phyloP scores from a whole-genome alignment of 495 filamentous ascomycete species.

The Penicillium psychrofluorescens region DNA sequence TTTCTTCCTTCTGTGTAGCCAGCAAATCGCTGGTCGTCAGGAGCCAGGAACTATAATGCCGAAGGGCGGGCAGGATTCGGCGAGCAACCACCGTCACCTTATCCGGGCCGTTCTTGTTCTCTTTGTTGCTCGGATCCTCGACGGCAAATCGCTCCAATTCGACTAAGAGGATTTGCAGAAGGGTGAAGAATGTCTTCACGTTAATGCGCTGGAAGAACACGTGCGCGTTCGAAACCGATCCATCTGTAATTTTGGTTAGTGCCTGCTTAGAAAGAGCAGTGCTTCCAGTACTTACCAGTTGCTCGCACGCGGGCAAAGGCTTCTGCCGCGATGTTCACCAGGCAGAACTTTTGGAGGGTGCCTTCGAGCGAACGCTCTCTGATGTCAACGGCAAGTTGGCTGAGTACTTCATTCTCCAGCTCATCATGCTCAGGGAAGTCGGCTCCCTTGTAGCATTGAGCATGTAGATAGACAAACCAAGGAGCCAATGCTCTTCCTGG shows the following conservation, averaged over 20 bases:
- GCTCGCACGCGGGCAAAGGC: slow-evolving; percentile 57
- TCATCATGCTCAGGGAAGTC: slow-evolving; percentile 70
- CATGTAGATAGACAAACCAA: slow-evolving; percentile 87
- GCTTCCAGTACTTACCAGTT: slow-evolving; percentile 41
- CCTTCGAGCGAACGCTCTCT: slow-evolving; percentile 61
- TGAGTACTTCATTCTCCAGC: slow-evolving; percentile 78
- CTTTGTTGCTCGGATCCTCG: slow-evolving; percentile 36
- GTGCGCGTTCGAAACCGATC: slow-evolving; percentile 45
- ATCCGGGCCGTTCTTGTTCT: slow-evolving; percentile 35
- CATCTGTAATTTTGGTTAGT: slow-evolving; percentile 27
- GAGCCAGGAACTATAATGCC: slow-evolving; percentile 71
- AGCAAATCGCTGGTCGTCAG: slow-evolving; percentile 42
- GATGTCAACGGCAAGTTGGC: slow-evolving; percentile 63
- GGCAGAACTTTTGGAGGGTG: slow-evolving; percentile 67
- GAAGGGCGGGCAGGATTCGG: slow-evolving; percentile 60
- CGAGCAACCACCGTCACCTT: slow-evolving; percentile 56
- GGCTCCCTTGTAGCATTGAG: slow-evolving; percentile 67
- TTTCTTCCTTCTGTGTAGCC: slow-evolving; percentile 45
- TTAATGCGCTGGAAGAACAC: slow-evolving; percentile 76
- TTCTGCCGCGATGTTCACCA: slow-evolving; percentile 82
- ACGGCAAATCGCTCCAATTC: slow-evolving; percentile 53
- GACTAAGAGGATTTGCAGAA: slow-evolving; percentile 65
- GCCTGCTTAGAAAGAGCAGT: not conserved
- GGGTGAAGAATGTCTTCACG: slow-evolving; percentile 67
- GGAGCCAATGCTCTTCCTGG: slow-evolving; percentile 51